phyloP scores from a whole-genome alignment of 2,329 filamentous ascomycete species.

The Pseudogymnoascus sp. region DNA sequence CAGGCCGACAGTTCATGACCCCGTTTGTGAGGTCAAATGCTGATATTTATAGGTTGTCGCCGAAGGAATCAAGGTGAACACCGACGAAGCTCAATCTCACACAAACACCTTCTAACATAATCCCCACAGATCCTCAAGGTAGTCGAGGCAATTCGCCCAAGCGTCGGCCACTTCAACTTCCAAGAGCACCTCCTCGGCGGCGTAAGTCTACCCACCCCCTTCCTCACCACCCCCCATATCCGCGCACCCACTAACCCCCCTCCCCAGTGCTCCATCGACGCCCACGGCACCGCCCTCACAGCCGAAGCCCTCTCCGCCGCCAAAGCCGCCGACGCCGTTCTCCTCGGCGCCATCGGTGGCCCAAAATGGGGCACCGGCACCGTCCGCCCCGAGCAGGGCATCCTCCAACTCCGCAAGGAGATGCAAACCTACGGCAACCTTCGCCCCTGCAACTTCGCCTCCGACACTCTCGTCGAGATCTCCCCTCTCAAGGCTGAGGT shows the following conservation, averaged over 20 bases:
- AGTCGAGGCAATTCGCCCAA: conserved; percentile 62
- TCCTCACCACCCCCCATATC: conserved; percentile 9
- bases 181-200: conserved; percentile 86
- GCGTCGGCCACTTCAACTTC: conserved; percentile 73
- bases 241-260: background rate
- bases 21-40: conserved; percentile 13
- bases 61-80: conserved; percentile 71
- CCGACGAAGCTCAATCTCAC: background rate
- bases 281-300: conserved; percentile 67
- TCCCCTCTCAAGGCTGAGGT: conserved; percentile 83
- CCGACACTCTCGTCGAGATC: conserved; percentile 70
- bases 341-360: conserved; percentile 91
- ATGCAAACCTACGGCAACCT: conserved; percentile 93
- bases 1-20: conserved; percentile 8
- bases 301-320: conserved; percentile 74
- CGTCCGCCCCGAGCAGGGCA: conserved; percentile 85
- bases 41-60: conserved; percentile 56
- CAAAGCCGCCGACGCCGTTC: conserved; percentile 77
- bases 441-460: conserved; percentile 90
- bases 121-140: conserved; percentile 64
- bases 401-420: conserved; percentile 85
- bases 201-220: conserved; percentile 46
- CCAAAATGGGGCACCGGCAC: conserved; percentile 88
- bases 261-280: conserved; percentile 75
- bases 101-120: background rate